These are phyloP conservation scores for Citrus maxima DNA, from an alignment of 345 rosid genomes.

Conservation along the genomic window DNA sequence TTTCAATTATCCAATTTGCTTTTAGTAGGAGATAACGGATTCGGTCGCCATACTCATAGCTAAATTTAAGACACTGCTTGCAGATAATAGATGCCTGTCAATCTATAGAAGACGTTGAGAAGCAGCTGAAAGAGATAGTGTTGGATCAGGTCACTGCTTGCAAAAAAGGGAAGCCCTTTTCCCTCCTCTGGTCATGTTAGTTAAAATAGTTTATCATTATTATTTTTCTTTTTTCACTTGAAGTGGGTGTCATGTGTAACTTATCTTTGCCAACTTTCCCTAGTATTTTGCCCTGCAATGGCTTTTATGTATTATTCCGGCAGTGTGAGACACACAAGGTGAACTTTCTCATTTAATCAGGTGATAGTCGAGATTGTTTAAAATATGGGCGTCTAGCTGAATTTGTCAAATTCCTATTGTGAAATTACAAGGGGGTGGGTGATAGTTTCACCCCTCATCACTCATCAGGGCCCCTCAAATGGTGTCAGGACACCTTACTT, in stretches of 20 bases:
- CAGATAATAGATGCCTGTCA: constrained; percentile 64
- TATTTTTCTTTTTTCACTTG: neutral
- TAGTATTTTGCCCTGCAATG: neutral
- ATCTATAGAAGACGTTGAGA: constrained; percentile 57
- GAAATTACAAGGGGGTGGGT: no score
- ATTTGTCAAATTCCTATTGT: no score
- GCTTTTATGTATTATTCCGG: neutral
- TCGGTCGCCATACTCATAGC: neutral
- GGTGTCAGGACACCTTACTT: no score
- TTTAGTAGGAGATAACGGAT: neutral
- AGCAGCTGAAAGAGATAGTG: constrained; percentile 31
- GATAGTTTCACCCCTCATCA: no score
- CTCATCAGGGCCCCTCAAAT: no score
- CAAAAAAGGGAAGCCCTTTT: constrained; percentile 37
- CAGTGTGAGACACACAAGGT: neutral
- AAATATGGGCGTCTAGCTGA: no score
- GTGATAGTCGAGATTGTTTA: no score
- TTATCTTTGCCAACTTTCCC: no score
- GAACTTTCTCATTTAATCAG: no score
- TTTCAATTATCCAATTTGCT: neutral
- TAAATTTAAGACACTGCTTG: constrained; percentile 10
- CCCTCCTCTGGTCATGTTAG: constrained; percentile 36
- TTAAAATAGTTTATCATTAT: neutral
- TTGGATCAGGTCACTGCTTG: constrained; percentile 35
- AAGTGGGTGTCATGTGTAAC: neutral